These are phyloP conservation scores for Geranium incanum DNA, from an alignment of 441 rosid species.

Conservation along the genomic window DNA sequence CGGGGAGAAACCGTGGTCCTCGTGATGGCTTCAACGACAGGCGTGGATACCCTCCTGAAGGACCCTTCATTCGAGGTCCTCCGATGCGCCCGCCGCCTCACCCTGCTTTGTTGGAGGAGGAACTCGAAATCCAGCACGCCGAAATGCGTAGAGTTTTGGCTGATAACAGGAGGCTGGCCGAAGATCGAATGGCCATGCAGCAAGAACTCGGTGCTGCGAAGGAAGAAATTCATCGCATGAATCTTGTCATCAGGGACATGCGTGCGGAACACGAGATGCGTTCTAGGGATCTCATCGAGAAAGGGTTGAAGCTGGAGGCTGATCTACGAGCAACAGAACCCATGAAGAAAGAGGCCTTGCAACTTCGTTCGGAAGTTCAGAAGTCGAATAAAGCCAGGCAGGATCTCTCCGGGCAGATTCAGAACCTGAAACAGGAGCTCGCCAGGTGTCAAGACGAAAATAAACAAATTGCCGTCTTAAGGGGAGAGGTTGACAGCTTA, in stretches of 20 bases:
- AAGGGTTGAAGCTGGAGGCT: conserved; percentile 73
- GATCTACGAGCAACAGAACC: conserved; percentile 81
- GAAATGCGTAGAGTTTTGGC: conserved; percentile 67
- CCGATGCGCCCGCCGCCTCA: conserved; percentile 58
- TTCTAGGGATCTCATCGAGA: conserved; percentile 66
- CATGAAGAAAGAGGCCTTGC: conserved; percentile 61
- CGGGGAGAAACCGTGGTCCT: conserved; percentile 68
- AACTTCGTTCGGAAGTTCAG: conserved; percentile 69
- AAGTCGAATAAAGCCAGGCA: conserved; percentile 59
- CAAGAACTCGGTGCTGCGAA: conserved; percentile 72
- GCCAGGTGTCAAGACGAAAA: conserved; percentile 61
- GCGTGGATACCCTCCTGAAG: conserved; percentile 55
- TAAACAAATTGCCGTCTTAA: conserved; percentile 58
- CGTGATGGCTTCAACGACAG: conserved; percentile 56
- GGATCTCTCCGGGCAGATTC: conserved; percentile 64
- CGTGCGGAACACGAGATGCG: conserved; percentile 64
- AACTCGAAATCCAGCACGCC: conserved; percentile 67
- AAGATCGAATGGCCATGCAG: conserved; percentile 63
- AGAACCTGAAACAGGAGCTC: conserved; percentile 60
- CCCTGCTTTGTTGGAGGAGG: conserved; percentile 75
- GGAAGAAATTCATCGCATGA: conserved; percentile 84
- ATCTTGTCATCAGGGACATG: conserved; percentile 48
- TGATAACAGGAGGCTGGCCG: conserved; percentile 67
- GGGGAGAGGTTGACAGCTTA: conserved; percentile 62
- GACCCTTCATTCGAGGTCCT: conserved; percentile 62